Base-by-base conservation (phyloP, 169 alveolate genomes). In the Toxoplasma gondii region DNA sequence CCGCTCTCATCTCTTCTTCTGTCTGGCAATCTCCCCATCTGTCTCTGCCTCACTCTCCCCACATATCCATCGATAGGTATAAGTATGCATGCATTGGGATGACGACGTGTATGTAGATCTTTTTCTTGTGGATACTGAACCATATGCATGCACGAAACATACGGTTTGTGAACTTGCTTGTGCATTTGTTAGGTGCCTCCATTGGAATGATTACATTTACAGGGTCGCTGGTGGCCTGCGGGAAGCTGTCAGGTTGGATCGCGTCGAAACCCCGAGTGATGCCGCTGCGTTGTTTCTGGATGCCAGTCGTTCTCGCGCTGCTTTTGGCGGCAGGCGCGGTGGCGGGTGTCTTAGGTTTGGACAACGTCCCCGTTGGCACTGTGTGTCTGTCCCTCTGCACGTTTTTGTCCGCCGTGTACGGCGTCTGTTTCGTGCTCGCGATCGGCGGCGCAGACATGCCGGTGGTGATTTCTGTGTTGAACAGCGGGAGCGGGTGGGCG, bases 221-320 rank as follows among this genome's bases (percentile, higher is more conserved):
- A 84, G 99, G 99, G n/a, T 97, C 98, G 80, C 83, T 98, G 82
- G 98, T 98, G 44, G 99, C 99, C 81, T 98, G 97, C 91, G 98
- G 98, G n/a, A 98, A 98, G 95, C 97, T 98, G 78, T 96, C 97
- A 87, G 99, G 98, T 53, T 53, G 96, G 34, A 74, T 98, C 81
- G 96, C 95, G 39, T 93, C 97, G 74, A 97, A 96, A 81, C 98
- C 98, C 74, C 96, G 97, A 49, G 95, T 95, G 81, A 90, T 98
- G 81, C 92, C 92, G n/a, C 29, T 53, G 88, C 92, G 95, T 95
- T 91, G 97, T 96, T 45, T 96, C 96, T 41, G 45, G 54, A 88
- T 41, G 45, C 70, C 53, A 4, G n/a, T 88, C 45, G 67, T 91
- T 5, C 27, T 16, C 31, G 31, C 34, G 38, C 2, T 70, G 16